Conservation (phyloP, 2,329 filamentous ascomycete species). For the Mariannaea elegans region DNA sequence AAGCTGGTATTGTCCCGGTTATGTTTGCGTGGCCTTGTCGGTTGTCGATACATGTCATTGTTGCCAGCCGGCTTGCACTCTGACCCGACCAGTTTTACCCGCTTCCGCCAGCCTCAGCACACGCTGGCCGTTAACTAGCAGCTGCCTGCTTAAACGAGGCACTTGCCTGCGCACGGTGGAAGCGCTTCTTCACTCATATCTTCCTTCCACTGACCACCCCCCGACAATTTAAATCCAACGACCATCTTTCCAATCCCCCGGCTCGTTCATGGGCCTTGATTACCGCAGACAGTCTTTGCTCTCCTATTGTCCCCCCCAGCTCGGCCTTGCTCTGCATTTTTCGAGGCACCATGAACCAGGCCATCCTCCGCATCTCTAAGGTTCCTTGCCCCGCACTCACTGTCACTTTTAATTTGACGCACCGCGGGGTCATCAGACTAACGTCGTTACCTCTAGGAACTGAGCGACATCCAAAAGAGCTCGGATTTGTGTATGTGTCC, state of each 20-base stretch:
- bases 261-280: conserved; percentile 28
- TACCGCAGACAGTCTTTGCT: conserved; percentile 8
- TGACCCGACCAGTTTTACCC: neutral
- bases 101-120: neutral
- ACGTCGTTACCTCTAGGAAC: conserved; percentile 65
- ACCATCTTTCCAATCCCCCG: conserved; percentile 2
- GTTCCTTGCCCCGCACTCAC: conserved; percentile 54
- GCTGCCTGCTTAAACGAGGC: conserved; percentile 5
- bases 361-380: conserved; percentile 87
- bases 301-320: neutral
- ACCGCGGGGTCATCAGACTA: conserved; percentile 25
- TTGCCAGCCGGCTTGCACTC: too few species aligned
- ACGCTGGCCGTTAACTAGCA: conserved; percentile 1
- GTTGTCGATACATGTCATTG: too few species aligned
- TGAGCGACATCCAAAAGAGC: conserved; percentile 84
- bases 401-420: conserved; percentile 23
- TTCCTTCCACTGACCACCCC: neutral
- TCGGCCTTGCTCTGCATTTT: conserved; percentile 22
- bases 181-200: neutral
- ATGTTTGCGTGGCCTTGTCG: too few species aligned
- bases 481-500: conserved; percentile 78
- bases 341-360: conserved; percentile 69
- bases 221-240: conserved; percentile 15
- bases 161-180: conserved; percentile 12
- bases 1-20: too few species aligned